Conservation (phyloP, 2,329 filamentous ascomycete genomes). For the Drechslerella coelobrocha region DNA sequence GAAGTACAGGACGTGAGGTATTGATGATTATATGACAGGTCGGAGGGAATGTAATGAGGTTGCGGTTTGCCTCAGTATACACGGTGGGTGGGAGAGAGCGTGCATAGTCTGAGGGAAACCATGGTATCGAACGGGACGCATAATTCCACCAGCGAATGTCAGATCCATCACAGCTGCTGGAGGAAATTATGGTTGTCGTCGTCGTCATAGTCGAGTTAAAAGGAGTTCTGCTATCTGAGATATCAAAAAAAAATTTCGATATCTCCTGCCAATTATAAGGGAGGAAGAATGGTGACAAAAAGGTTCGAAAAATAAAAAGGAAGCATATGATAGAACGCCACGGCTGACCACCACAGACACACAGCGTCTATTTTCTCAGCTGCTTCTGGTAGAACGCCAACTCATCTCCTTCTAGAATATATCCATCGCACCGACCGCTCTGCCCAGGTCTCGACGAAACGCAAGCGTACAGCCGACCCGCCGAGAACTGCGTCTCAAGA, state of each 20-base stretch:
- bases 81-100: not conserved
- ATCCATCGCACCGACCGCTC: constrained; percentile 94
- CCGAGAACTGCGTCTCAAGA: constrained; percentile 99
- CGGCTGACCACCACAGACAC: constrained; percentile 20
- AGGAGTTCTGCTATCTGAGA: constrained; percentile 31
- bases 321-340: constrained; percentile 42
- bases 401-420: constrained; percentile 99
- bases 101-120: constrained; percentile 24
- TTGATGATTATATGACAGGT: constrained; percentile 51
- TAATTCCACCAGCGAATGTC: too few relatives aligned
- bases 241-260: constrained; percentile 23
- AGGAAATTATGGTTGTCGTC: not conserved
- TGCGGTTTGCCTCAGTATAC: not conserved
- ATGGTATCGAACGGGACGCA: not conserved
- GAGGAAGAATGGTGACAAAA: constrained; percentile 15
- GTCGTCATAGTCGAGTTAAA: constrained; percentile 32
- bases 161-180: too few relatives aligned
- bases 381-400: constrained; percentile 99
- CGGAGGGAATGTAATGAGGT: constrained; percentile 14
- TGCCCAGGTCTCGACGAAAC: constrained; percentile 92
- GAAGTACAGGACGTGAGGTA: constrained; percentile 23
- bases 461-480: constrained; percentile 94
- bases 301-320: constrained; percentile 3
- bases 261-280: constrained; percentile 38
- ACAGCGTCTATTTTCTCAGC: constrained; percentile 85